phyloP scores from a whole-genome alignment of 2,329 filamentous ascomycete species.

The Fusarium anguioides region DNA sequence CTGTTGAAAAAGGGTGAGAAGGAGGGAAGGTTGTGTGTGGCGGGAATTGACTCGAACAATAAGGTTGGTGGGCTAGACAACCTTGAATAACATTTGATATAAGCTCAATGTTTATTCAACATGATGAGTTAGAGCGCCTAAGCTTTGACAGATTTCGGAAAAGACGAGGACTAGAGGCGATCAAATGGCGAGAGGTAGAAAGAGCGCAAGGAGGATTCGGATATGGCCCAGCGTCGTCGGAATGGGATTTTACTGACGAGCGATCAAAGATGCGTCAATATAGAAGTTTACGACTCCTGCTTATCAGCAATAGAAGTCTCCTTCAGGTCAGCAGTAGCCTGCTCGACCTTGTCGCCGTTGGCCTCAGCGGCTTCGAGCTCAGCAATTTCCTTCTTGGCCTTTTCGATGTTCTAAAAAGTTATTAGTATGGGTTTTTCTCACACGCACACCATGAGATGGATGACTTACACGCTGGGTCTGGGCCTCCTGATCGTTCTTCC shows the following conservation, averaged over 20 bases:
- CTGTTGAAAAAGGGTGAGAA: slow-evolving; percentile 10
- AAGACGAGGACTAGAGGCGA: slow-evolving; percentile 1
- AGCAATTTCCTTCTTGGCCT: slow-evolving; percentile 95
- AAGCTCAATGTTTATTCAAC: slow-evolving; percentile 8
- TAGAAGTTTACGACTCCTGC: slow-evolving; percentile 56
- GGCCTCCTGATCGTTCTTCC: slow-evolving; percentile 88
- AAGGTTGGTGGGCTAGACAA: slow-evolving; percentile 22
- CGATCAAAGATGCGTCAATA: background rate
- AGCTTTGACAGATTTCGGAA: slow-evolving; percentile 15
- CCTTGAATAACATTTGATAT: slow-evolving; percentile 22
- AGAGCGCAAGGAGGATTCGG: slow-evolving; percentile 10
- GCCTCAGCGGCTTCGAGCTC: slow-evolving; percentile 75
- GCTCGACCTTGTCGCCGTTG: slow-evolving; percentile 65
- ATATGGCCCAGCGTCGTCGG: slow-evolving; percentile 19
- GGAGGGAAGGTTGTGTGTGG: background rate
- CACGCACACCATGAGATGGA: slow-evolving; percentile 28
- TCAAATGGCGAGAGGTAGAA: background rate
- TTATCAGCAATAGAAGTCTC: slow-evolving; percentile 65
- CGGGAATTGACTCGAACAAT: slow-evolving; percentile 7
- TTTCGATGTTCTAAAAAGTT: slow-evolving; percentile 83
- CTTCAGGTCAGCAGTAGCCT: slow-evolving; percentile 63
- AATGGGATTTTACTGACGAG: slow-evolving; percentile 27
- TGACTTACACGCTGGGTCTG: slow-evolving; percentile 87
- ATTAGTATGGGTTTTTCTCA: slow-evolving; percentile 46
- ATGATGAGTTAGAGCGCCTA: slow-evolving; percentile 19